Base-by-base conservation (phyloP, 768 basidiomycete genomes). In the Pleurotus salmoneostramineus region DNA sequence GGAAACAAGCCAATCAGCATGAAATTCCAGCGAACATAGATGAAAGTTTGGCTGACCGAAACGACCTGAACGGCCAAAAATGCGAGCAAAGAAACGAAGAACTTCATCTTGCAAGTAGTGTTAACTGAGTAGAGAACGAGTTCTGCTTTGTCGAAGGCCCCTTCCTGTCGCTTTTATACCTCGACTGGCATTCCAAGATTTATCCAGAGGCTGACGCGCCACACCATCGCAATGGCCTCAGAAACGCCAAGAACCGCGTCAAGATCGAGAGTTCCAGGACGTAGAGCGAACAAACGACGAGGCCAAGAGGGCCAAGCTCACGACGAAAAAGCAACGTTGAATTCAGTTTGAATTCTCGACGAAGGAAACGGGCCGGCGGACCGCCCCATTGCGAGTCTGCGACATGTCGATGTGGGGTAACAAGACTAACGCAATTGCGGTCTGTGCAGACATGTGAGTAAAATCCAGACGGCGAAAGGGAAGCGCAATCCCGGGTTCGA, bases 31-130 rank as follows among this genome's bases (percentile, higher is more conserved):
- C 21, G 32, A 3, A 17, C 15, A 14, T 7, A n/a, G 46, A 10
- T 7, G 12, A 27, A 7, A 31, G 7, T 4, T 34, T 15, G 31
- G 50, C 62, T 40, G 35, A 66, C 65, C 1, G 56, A 56, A 8
- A 64, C 64, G 48, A 62, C 50, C 42, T 64, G 65, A 48, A 66
- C 32, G 17, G 61, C 60, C 37, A 58, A 15, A 21, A 64, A 58
- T 48, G 59, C 59, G 58, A 67, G 52, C 15, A 66, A 46, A 58
- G 65, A 61, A 48, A 49, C 50, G 34, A 65, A 56, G 64, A 64
- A 66, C 65, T 66, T 66, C 65, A 66, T 65, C 50, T 17, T 58
- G 32, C 14, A 0, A 14, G n/a, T 48, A 32, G 21, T 27, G 43
- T 17, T 33, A 57, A 34, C 43, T 10, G 52, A 54, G 33, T 50